Percentiles rank a stretch among this genome's conserved stretches.
phyloP scores from a whole-genome alignment of 2,329 filamentous ascomycete species.

The Malbranchea zuffiana region DNA sequence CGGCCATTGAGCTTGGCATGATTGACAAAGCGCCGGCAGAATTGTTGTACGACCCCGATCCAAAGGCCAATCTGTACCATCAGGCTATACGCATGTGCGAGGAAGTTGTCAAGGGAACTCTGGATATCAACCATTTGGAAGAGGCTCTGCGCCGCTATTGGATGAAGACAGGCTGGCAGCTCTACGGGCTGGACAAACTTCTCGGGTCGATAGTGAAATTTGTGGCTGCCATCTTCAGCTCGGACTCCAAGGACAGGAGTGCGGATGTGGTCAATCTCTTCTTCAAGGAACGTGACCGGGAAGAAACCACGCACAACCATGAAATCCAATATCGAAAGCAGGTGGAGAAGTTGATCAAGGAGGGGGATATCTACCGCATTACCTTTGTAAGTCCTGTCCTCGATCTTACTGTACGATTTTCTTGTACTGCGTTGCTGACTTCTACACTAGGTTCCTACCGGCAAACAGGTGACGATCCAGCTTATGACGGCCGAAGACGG shows the following conservation, averaged over 20 bases:
- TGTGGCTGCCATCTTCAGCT: slow-evolving; percentile 69
- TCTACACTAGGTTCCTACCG: slow-evolving; percentile 56
- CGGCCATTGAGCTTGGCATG: slow-evolving; percentile 73
- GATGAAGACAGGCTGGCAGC: slow-evolving; percentile 68
- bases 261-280: slow-evolving; percentile 83
- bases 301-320: slow-evolving; percentile 77
- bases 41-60: slow-evolving; percentile 59
- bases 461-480: slow-evolving; percentile 59
- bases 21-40: slow-evolving; percentile 62
- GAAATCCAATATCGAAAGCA: slow-evolving; percentile 87
- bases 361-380: slow-evolving; percentile 82
- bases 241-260: slow-evolving; percentile 85
- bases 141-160: slow-evolving; percentile 86
- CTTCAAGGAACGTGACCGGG: slow-evolving; percentile 65
- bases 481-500: slow-evolving; percentile 80
- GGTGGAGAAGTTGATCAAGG: slow-evolving; percentile 85
- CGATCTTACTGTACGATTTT: background rate
- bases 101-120: slow-evolving; percentile 69
- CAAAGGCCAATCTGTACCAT: slow-evolving; percentile 65
- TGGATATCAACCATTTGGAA: slow-evolving; percentile 75
- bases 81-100: slow-evolving; percentile 79
- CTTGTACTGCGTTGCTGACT: slow-evolving; percentile 32
- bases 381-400: slow-evolving; percentile 62
- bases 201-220: slow-evolving; percentile 71
- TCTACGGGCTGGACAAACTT: slow-evolving; percentile 87